Conservation (phyloP, 1,284 basidiomycete species). For the Ustilago esculenta region DNA sequence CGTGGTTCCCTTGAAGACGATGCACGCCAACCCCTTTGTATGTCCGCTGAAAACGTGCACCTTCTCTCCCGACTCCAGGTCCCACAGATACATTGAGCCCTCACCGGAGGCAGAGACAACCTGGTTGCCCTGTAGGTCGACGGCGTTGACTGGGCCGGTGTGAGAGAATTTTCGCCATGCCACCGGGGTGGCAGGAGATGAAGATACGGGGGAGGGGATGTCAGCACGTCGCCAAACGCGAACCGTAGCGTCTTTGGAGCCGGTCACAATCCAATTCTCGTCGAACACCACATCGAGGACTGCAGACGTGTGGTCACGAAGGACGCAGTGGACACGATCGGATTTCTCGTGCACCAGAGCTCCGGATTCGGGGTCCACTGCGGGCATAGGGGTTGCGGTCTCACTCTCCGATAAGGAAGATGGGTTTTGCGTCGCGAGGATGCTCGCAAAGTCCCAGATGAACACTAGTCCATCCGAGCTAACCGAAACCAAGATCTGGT, state of each 20-base stretch:
- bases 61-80: conserved; percentile 33
- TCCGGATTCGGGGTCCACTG: conserved; percentile 8
- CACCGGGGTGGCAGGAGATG: background rate
- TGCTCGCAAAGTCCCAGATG: conserved; percentile 52
- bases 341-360: conserved; percentile 19
- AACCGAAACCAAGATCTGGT: conserved; percentile 49
- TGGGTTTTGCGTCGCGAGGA: conserved; percentile 9
- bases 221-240: conserved; percentile 49
- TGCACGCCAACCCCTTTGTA: conserved; percentile 53
- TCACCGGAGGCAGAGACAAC: conserved; percentile 55
- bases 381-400: background rate
- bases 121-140: conserved; percentile 30
- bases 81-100: conserved; percentile 52
- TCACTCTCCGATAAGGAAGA: background rate
- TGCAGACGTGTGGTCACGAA: conserved; percentile 39
- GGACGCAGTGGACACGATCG: conserved; percentile 18
- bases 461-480: conserved; percentile 50
- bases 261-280: conserved; percentile 47
- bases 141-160: conserved; percentile 45
- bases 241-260: conserved; percentile 53
- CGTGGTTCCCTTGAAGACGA: conserved; percentile 33
- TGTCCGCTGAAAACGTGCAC: conserved; percentile 43
- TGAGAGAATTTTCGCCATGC: conserved; percentile 32
- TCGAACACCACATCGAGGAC: conserved; percentile 53
- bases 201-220: background rate